Evolutionary conservation across 192 early-diverging fungal genomes (phyloP).

Genomic region (Phlyctochytrium arcticum): DNA sequence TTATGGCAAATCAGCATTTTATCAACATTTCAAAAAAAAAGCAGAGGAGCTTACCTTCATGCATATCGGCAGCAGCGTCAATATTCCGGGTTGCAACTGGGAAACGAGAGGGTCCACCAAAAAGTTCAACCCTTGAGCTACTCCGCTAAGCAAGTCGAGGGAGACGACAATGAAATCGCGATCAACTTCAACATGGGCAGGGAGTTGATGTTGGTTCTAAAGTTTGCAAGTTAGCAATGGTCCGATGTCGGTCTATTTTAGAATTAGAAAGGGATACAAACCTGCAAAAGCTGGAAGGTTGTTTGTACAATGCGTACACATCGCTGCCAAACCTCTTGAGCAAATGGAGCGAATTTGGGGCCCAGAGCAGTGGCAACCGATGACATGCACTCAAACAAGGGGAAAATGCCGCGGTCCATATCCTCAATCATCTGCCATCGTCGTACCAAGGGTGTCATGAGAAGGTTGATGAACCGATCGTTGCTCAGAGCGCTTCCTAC

Average conservation of each 20-base stretch:
- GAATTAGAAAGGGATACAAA: not conserved
- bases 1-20: not conserved
- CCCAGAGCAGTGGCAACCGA: conserved; percentile 85
- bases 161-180: conserved; percentile 97
- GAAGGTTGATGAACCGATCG: conserved; percentile 71
- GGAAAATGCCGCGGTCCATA: conserved; percentile 90
- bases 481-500: conserved; percentile 80
- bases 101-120: conserved; percentile 70
- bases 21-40: not conserved
- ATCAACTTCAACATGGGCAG: conserved; percentile 53
- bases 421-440: conserved; percentile 82
- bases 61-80: conserved; percentile 78
- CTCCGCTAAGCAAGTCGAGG: conserved; percentile 89
- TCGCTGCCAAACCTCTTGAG: conserved; percentile 79
- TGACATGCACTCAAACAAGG: conserved; percentile 89
- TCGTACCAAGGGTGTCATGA: conserved; percentile 83
- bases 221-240: too few species aligned
- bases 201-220: conserved; percentile 3
- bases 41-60: conserved; percentile 71
- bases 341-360: conserved; percentile 79
- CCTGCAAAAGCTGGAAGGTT: conserved; percentile 61
- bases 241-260: too few species aligned
- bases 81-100: conserved; percentile 56
- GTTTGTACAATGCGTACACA: conserved; percentile 84
- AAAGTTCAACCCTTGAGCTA: conserved; percentile 85